phyloP scores from a whole-genome alignment of 805 yeast species.

The Saturnispora saitoi region DNA sequence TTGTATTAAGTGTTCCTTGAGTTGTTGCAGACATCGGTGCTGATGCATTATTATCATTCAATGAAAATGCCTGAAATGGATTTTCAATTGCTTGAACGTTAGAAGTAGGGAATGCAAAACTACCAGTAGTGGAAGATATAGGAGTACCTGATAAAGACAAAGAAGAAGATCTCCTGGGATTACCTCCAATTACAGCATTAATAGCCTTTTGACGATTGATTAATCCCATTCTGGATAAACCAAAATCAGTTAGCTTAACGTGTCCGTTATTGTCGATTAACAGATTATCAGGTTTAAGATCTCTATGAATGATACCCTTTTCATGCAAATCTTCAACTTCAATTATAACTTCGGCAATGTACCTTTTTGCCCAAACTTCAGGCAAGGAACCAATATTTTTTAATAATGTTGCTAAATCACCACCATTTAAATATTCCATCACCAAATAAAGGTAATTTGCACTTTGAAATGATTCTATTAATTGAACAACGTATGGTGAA shows the following conservation, averaged over 20 bases:
- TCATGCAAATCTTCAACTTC: constrained; percentile 87
- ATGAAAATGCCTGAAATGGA: constrained; percentile 6
- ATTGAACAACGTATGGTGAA: constrained; percentile 85
- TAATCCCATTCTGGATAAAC: constrained; percentile 82
- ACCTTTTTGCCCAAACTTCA: constrained; percentile 76
- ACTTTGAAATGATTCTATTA: constrained; percentile 83
- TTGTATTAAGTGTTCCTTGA: background rate
- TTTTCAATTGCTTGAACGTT: constrained; percentile 7
- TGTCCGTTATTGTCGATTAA: constrained; percentile 84
- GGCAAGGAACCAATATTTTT: constrained; percentile 78
- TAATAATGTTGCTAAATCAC: constrained; percentile 84
- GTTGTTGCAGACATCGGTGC: background rate
- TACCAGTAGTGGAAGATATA: constrained; percentile 9
- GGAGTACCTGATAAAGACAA: constrained; percentile 4
- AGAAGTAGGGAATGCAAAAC: constrained; percentile 5
- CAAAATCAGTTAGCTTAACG: constrained; percentile 89
- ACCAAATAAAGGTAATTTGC: constrained; percentile 80
- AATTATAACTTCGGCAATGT: constrained; percentile 81
- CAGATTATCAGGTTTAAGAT: constrained; percentile 89
- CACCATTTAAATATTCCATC: constrained; percentile 95
- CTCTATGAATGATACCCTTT: constrained; percentile 88
- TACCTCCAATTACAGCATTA: constrained; percentile 8
- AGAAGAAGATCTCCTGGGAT: constrained; percentile 5
- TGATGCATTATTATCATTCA: background rate
- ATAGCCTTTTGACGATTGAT: constrained; percentile 61